Conservation (phyloP, 306 rosid genomes). For the Cucurbita moschata region DNA sequence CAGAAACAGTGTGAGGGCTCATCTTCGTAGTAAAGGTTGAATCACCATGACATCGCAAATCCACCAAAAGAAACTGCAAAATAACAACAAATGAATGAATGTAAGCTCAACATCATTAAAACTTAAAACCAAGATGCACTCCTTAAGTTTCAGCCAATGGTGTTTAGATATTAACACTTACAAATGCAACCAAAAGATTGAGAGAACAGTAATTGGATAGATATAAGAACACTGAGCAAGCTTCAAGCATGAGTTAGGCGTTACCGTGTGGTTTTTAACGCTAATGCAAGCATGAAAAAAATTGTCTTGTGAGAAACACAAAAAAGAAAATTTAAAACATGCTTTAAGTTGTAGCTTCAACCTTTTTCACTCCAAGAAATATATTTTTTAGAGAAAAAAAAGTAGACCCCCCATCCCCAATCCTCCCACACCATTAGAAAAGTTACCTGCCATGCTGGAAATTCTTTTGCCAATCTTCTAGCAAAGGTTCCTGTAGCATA, state of each 20-base stretch:
- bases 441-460: constrained; percentile 90
- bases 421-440: constrained; percentile 9
- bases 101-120: not conserved
- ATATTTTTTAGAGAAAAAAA: not conserved
- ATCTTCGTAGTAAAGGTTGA: constrained; percentile 53
- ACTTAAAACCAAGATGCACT: not conserved
- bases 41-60: constrained; percentile 88
- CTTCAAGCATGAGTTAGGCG: not conserved
- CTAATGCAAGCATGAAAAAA: not conserved
- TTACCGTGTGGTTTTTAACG: not conserved
- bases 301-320: not conserved
- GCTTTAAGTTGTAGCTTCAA: not conserved
- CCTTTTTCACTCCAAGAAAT: not conserved
- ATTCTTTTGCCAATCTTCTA: constrained; percentile 68
- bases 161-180: not conserved
- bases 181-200: not conserved
- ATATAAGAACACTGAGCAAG: not conserved
- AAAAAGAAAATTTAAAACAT: not conserved
- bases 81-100: not conserved
- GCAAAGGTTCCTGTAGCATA: constrained; percentile 71
- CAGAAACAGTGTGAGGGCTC: constrained; percentile 62
- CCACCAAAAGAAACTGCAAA: constrained; percentile 72
- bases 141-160: not conserved
- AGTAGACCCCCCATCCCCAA: not conserved
- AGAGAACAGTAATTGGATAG: not conserved